phyloP scores from a whole-genome alignment of 257 asterid genomes.

The Perilla frutescens region DNA sequence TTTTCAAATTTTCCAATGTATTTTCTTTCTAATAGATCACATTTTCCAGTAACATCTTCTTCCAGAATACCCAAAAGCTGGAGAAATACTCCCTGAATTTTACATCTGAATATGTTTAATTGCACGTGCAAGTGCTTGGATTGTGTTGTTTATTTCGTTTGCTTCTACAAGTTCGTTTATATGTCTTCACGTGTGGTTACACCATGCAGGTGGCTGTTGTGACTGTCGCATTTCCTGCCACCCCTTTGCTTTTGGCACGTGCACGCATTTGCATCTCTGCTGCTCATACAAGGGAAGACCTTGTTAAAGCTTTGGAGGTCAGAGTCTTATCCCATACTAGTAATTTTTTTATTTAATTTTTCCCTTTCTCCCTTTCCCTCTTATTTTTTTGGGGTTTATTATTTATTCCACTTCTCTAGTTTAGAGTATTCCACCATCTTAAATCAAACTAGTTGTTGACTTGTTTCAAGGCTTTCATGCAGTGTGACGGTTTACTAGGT shows the following conservation, averaged over 20 bases:
- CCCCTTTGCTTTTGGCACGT: slow-evolving; percentile 94
- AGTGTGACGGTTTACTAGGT: neutral
- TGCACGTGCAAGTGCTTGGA: slow-evolving; percentile 4
- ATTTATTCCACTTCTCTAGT: neutral
- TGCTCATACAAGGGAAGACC: slow-evolving; percentile 94
- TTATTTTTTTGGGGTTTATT: neutral
- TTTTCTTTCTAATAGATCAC: slow-evolving; percentile 8
- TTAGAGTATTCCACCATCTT: neutral
- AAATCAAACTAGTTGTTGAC: neutral
- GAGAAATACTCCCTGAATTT: slow-evolving; percentile 1
- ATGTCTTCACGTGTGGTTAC: slow-evolving; percentile 15
- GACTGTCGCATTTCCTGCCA: slow-evolving; percentile 97
- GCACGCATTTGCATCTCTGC: slow-evolving; percentile 98
- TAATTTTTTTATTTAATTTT: neutral
- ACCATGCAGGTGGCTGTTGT: slow-evolving; percentile 85
- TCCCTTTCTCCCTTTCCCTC: neutral
- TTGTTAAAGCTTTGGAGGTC: slow-evolving; percentile 87
- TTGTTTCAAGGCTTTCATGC: neutral
- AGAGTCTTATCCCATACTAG: slow-evolving; percentile 9
- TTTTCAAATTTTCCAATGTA: neutral
- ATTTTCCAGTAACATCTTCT: slow-evolving; percentile 16
- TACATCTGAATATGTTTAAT: slow-evolving; percentile 5
- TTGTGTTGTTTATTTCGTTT: neutral
- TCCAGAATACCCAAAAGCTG: slow-evolving; percentile 5
- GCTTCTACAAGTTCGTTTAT: neutral